A percentile compares a stretch with the other conserved stretches of the same genome.
Conservation (phyloP, 2,329 filamentous ascomycete species). For the Dothistroma pini region DNA sequence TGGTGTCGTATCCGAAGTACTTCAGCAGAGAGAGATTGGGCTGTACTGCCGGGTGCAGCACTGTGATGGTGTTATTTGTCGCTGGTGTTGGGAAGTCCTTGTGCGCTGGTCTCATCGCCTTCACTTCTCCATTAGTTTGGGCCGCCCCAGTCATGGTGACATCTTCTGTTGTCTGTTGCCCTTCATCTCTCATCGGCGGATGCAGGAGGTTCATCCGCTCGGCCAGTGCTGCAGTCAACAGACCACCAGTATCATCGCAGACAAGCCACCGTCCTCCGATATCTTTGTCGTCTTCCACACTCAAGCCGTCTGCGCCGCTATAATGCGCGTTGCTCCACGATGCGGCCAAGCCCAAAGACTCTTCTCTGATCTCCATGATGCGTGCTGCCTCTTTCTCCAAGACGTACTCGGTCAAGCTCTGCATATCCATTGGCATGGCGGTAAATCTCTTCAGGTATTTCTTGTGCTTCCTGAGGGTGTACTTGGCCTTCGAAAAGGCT, state of each 20-base stretch:
- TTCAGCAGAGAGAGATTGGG: constrained; percentile 83
- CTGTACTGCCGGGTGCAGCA: constrained; percentile 78
- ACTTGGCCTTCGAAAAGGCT: constrained; percentile 87
- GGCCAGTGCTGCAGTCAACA: constrained; percentile 77
- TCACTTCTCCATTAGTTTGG: constrained; percentile 12
- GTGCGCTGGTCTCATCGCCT: constrained; percentile 41
- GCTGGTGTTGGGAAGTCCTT: constrained; percentile 58
- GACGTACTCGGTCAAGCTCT: constrained; percentile 70
- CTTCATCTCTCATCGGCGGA: constrained; percentile 14
- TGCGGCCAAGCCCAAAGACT: constrained; percentile 73
- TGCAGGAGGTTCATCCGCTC: constrained; percentile 81
- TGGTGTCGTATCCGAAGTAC: constrained; percentile 83
- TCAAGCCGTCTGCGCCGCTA: constrained; percentile 41
- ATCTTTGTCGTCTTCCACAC: constrained; percentile 25
- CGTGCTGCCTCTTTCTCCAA: constrained; percentile 74
- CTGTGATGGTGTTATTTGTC: constrained; percentile 69
- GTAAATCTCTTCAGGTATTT: constrained; percentile 91
- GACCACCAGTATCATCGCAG: constrained; percentile 80
- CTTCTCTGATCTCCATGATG: constrained; percentile 82
- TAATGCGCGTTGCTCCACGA: constrained; percentile 91
- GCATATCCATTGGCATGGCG: constrained; percentile 76
- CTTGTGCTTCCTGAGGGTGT: constrained; percentile 87
- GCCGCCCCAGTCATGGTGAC: neutral
- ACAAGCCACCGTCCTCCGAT: constrained; percentile 69
- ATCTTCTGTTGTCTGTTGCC: constrained; percentile 5